Conservation (phyloP, 306 rosid species). For the Begonia peltatifolia region DNA sequence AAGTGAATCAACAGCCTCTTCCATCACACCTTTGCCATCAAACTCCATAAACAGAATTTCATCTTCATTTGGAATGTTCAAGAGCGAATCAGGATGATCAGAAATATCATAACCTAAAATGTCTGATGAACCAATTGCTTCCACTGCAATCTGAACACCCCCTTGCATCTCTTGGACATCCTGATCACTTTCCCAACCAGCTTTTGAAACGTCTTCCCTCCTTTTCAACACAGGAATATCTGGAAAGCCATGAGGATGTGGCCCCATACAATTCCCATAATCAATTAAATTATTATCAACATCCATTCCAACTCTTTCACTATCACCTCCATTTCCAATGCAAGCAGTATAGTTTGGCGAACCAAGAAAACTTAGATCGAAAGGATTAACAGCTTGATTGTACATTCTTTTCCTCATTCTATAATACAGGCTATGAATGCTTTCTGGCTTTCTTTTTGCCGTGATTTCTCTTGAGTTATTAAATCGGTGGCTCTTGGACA, state of each 20-base stretch:
- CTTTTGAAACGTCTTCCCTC: conserved; percentile 25
- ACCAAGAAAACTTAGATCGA: conserved; percentile 11
- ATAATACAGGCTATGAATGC: conserved; percentile 32
- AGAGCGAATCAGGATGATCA: conserved; percentile 22
- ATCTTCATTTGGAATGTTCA: conserved; percentile 22
- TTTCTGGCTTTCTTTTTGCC: conserved; percentile 24
- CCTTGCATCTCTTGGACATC: conserved; percentile 7
- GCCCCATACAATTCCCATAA: conserved; percentile 21
- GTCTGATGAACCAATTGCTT: conserved; percentile 12
- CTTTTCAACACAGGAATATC: conserved; percentile 45
- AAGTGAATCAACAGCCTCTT: conserved; percentile 26
- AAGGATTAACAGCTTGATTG: conserved; percentile 10
- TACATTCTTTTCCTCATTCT: conserved; percentile 31
- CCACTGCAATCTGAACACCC: conserved; percentile 10
- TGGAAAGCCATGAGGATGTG: conserved; percentile 21
- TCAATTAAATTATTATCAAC: conserved; percentile 15
- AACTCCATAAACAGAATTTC: conserved; percentile 19
- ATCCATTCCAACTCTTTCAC: conserved; percentile 3
- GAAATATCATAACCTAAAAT: conserved; percentile 15
- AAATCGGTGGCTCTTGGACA: conserved; percentile 13
- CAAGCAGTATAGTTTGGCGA: conserved; percentile 6
- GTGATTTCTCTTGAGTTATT: conserved; percentile 9
- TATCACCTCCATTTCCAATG: conserved; percentile 3
- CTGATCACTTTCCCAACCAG: conserved; percentile 11
- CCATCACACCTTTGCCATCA: conserved; percentile 25